Conservation (phyloP, 495 filamentous ascomycete genomes). For the Podospora pseudocomata region DNA sequence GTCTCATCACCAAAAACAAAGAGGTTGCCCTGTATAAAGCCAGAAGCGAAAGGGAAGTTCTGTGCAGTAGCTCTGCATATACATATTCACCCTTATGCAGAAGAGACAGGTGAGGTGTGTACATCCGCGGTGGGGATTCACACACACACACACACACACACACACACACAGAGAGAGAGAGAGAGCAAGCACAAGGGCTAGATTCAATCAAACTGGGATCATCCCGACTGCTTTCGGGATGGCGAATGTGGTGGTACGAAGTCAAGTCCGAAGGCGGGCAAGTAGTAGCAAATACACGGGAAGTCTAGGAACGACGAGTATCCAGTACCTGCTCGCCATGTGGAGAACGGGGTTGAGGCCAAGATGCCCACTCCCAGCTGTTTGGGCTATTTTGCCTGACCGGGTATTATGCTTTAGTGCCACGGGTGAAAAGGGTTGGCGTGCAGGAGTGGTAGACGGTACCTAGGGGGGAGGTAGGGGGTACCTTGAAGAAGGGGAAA, state of each 20-base stretch:
- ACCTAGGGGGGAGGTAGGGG: not conserved
- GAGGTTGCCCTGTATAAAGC: not conserved
- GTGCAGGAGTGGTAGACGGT: not conserved
- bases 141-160: too few species aligned
- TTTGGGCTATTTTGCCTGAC: not conserved
- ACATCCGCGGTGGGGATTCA: too few species aligned
- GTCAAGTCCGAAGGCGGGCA: too few species aligned
- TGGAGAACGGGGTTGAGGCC: not conserved
- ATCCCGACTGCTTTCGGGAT: not conserved
- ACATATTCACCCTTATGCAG: too few species aligned
- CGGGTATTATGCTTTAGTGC: not conserved
- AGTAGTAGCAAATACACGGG: not conserved
- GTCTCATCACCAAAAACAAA: too few species aligned
- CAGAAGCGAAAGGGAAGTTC: not conserved
- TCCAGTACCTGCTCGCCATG: not conserved
- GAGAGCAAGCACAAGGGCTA: too few species aligned
- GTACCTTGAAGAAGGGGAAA: not conserved
- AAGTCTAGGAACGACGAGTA: not conserved
- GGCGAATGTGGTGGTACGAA: not conserved
- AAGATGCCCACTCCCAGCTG: not conserved
- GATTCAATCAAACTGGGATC: not conserved
- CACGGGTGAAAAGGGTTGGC: not conserved
- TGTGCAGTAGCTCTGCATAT: not conserved
- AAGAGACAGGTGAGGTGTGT: too few species aligned
- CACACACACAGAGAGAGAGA: too few species aligned